phyloP scores from a whole-genome alignment of 148 eudicot genomes.

The Dysphania ambrosioides region DNA sequence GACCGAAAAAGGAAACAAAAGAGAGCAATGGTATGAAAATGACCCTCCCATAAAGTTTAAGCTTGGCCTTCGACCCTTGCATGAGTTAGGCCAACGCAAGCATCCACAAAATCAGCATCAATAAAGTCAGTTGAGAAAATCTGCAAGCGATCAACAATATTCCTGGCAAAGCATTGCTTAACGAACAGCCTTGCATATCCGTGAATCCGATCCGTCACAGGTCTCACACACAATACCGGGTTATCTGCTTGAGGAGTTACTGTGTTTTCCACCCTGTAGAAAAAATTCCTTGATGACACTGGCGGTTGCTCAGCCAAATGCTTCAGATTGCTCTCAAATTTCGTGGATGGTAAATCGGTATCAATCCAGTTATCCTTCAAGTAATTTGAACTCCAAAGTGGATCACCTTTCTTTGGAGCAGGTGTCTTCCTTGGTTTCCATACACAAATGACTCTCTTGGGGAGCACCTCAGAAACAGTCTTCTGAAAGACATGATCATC shows the following conservation, averaged over 20 bases:
- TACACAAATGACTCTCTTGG: constrained; percentile 67
- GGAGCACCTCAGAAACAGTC: constrained; percentile 65
- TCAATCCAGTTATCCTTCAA: constrained; percentile 90
- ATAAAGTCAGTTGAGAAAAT: constrained; percentile 83
- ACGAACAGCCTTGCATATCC: constrained; percentile 70
- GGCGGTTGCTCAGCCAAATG: constrained; percentile 67
- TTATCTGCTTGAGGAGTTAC: constrained; percentile 92
- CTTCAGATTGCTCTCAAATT: constrained; percentile 83
- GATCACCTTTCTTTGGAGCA: constrained; percentile 56
- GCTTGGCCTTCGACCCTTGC: constrained; percentile 69
- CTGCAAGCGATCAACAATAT: constrained; percentile 65
- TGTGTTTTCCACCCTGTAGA: constrained; percentile 88
- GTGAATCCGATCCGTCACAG: constrained; percentile 79
- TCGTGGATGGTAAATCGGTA: constrained; percentile 78
- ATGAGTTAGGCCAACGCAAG: constrained; percentile 68
- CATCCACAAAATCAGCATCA: constrained; percentile 83
- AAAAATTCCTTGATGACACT: constrained; percentile 47
- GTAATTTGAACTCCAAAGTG: constrained; percentile 65
- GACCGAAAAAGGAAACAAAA: background rate
- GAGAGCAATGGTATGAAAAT: background rate
- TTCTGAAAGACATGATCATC: constrained; percentile 68
- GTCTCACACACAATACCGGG: constrained; percentile 71
- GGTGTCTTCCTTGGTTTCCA: constrained; percentile 82
- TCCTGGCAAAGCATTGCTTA: constrained; percentile 50
- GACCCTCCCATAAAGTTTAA: constrained; percentile 10